phyloP scores from a whole-genome alignment of 768 basidiomycete genomes.

The Suillus hirtellus region DNA sequence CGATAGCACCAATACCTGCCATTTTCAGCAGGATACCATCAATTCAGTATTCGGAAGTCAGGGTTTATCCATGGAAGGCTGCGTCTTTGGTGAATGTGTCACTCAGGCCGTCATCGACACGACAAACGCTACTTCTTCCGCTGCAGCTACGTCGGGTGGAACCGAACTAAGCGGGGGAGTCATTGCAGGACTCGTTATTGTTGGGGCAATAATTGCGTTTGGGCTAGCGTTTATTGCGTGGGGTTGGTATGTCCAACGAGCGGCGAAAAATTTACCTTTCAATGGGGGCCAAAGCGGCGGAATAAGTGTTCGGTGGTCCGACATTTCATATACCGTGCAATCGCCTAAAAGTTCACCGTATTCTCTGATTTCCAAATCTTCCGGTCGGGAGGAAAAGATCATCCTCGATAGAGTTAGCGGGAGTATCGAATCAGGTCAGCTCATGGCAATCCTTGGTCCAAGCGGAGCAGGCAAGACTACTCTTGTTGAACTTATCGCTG shows the following conservation, averaged over 20 bases:
- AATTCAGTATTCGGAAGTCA: conserved; percentile 65
- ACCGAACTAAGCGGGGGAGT: conserved; percentile 74
- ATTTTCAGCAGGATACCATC: conserved; percentile 76
- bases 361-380: neutral
- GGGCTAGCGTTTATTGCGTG: conserved; percentile 60
- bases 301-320: conserved; percentile 65
- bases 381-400: conserved; percentile 42
- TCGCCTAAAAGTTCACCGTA: conserved; percentile 10
- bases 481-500: conserved; percentile 86
- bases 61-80: conserved; percentile 74
- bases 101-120: conserved; percentile 75
- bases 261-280: conserved; percentile 50
- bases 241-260: conserved; percentile 62
- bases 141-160: conserved; percentile 31
- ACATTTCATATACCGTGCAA: conserved; percentile 66
- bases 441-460: conserved; percentile 92
- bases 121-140: conserved; percentile 36
- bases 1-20: conserved; percentile 58
- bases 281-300: conserved; percentile 48
- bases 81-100: conserved; percentile 89
- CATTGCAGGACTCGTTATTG: conserved; percentile 86
- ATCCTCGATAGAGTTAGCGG: conserved; percentile 75
- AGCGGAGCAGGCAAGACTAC: conserved; percentile 94
- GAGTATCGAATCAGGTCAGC: conserved; percentile 70
- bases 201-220: conserved; percentile 62